Percentiles rank a stretch among this genome's conserved stretches.
Conservation (phyloP, 2,329 filamentous ascomycete species). For the Coniochaeta sp. region DNA sequence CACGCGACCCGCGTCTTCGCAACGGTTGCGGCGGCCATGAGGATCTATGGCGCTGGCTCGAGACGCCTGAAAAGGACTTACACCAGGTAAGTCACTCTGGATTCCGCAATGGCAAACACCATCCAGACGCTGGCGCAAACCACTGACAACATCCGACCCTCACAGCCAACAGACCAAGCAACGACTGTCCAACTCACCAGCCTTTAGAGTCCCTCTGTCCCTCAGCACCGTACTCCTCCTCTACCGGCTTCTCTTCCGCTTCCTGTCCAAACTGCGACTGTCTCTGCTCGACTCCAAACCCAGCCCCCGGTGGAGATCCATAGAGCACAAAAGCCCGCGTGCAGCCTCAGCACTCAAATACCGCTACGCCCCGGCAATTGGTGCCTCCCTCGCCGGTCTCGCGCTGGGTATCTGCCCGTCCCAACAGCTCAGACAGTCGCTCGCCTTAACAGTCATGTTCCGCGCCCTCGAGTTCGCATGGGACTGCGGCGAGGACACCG, state of each 20-base stretch:
- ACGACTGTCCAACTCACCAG: too few relatives aligned
- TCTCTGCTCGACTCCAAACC: slow-evolving; percentile 63
- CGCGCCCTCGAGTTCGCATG: slow-evolving; percentile 80
- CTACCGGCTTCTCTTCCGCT: slow-evolving; percentile 83
- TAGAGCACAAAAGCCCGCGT: slow-evolving; percentile 73
- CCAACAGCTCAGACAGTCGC: slow-evolving; percentile 61
- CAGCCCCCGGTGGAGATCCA: slow-evolving; percentile 75
- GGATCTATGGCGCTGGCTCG: too few relatives aligned
- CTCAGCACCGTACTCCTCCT: slow-evolving; percentile 84
- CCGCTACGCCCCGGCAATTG: slow-evolving; percentile 75
- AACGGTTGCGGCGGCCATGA: too few relatives aligned
- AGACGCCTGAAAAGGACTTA: too few relatives aligned
- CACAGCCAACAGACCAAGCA: too few relatives aligned
- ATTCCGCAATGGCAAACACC: too few relatives aligned
- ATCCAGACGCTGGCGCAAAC: too few relatives aligned
- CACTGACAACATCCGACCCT: too few relatives aligned
- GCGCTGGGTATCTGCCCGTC: slow-evolving; percentile 72
- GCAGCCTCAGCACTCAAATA: slow-evolving; percentile 71
- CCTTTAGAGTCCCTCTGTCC: too few relatives aligned
- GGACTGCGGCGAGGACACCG: slow-evolving; percentile 72
- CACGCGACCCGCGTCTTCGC: too few relatives aligned
- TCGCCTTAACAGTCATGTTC: slow-evolving; percentile 76
- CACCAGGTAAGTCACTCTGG: too few relatives aligned
- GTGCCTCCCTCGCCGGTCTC: slow-evolving; percentile 78
- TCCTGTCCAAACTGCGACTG: too few relatives aligned